A percentile compares a stretch with the other conserved stretches of the same genome.
Evolutionary conservation across 345 rosid species (phyloP).

Genomic region (Microcos paniculata): DNA sequence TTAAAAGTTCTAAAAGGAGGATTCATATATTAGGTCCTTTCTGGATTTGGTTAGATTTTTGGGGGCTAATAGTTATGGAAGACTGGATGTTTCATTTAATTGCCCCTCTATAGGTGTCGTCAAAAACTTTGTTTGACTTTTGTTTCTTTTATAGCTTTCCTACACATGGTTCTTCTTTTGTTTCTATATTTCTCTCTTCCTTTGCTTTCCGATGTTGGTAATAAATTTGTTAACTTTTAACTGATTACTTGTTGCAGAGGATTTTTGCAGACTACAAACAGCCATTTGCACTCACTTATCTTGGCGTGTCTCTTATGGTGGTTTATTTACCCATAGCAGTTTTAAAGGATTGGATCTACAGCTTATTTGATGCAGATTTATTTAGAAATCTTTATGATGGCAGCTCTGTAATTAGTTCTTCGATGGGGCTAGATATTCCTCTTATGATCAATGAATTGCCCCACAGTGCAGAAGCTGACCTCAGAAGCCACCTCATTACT

Average conservation of each 20-base stretch:
- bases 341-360: constrained; percentile 45
- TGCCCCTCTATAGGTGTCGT: background rate
- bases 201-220: background rate
- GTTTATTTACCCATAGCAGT: constrained; percentile 50
- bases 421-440: constrained; percentile 40
- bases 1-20: background rate
- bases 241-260: constrained; percentile 34
- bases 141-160: background rate
- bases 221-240: background rate
- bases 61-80: background rate
- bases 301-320: constrained; percentile 67
- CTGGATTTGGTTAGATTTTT: background rate
- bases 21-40: background rate
- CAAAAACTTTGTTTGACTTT: background rate
- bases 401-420: constrained; percentile 12
- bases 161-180: background rate
- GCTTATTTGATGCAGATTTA: constrained; percentile 15
- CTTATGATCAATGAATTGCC: constrained; percentile 35
- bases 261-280: constrained; percentile 54
- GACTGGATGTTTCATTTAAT: constrained; percentile 1
- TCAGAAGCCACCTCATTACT: constrained; percentile 19
- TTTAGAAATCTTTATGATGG: constrained; percentile 12
- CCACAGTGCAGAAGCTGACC: constrained; percentile 20
- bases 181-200: background rate
- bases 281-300: constrained; percentile 61